Evolutionary conservation across 108 stramenopile species (phyloP).

Genomic region (Fistulifera pelliculosa): DNA sequence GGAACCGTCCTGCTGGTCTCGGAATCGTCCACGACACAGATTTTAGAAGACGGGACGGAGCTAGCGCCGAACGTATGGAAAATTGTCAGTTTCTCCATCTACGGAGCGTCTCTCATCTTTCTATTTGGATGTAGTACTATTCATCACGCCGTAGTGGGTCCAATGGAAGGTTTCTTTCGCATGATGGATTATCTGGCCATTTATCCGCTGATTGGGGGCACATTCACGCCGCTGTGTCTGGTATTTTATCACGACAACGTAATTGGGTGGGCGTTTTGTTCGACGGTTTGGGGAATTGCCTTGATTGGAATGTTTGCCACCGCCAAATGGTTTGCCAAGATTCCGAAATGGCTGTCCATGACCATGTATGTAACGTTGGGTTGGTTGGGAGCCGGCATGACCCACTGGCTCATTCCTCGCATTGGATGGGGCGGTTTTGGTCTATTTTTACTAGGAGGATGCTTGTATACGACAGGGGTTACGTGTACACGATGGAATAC

Average conservation of each 20-base stretch:
- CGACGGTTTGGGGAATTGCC: constrained; percentile 59
- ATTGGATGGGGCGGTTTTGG: constrained; percentile 35
- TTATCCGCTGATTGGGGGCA: constrained; percentile 73
- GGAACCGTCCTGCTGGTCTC: constrained; percentile 47
- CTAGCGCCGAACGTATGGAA: constrained; percentile 45
- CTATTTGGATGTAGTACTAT: constrained; percentile 55
- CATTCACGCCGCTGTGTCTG: constrained; percentile 77
- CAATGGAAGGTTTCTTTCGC: constrained; percentile 47
- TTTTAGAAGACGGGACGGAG: not conserved
- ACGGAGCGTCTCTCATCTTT: constrained; percentile 49
- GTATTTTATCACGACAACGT: constrained; percentile 47
- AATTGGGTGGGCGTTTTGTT: constrained; percentile 70
- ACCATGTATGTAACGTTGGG: constrained; percentile 78
- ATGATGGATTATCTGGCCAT: constrained; percentile 73
- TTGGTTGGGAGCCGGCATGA: constrained; percentile 63
- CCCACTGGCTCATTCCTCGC: constrained; percentile 35
- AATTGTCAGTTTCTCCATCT: constrained; percentile 61
- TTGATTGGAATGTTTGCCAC: constrained; percentile 54
- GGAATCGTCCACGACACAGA: constrained; percentile 17
- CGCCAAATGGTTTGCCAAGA: constrained; percentile 24
- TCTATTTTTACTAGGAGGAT: constrained; percentile 44
- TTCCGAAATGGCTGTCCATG: constrained; percentile 71
- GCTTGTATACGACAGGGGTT: constrained; percentile 55
- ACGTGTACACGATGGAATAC: constrained; percentile 43
- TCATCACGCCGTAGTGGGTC: constrained; percentile 53